Evolutionary conservation across 2,329 filamentous ascomycete genomes (phyloP), one percentile per base, ranked within the genome.

Genomic region (Aspergillus pseudoterreus): DNA sequence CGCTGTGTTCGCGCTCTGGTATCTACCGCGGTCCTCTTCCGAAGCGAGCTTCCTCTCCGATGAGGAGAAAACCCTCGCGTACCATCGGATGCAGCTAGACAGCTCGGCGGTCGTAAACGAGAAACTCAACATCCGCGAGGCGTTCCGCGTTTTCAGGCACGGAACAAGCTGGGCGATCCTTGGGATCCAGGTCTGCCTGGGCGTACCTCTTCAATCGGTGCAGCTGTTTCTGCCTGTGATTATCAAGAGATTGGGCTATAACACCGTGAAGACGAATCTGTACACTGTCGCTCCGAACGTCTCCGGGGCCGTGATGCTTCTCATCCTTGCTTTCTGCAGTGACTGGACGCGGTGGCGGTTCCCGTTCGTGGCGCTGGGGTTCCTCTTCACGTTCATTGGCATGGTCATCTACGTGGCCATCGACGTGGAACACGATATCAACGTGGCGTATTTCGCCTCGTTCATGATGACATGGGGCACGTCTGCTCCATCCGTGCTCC

Each of bases 391-490:
- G 0, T 87, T 89, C 60, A 79, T 81, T 47, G 87, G 87, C 14
- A 87, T 90, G 71, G 79, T 89, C 62, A 86, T 90, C 60, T 90
- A 85, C 56, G 85, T 85, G 1, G 76, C 82, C 14, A 84, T 90
- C 48, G 75, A 82, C 41, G 81, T 88, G 6, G 63, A 79, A 43
- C 58, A 72, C 4, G 74, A 84, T n/a, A 38, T 63, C 33, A 65
- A 83, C 12, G 78, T 88, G 1, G 86, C 85, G 1, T 89, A 89
- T 63, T 88, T 83, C 57, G 84, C 86, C 4, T 82, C 79, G 45
- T 90, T 89, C 64, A 84, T 90, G 82, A 88, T 89, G 84, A 85
- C 82, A 6, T 88, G 85, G 82, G 62, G 62, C 22, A 61, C 83
- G 78, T n/a, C 85, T 83, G 2, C 86, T 83, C 0, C 85, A 78